Base-by-base conservation (phyloP, 371 early-diverging fungal genomes). In the Actinomucor elegans region DNA sequence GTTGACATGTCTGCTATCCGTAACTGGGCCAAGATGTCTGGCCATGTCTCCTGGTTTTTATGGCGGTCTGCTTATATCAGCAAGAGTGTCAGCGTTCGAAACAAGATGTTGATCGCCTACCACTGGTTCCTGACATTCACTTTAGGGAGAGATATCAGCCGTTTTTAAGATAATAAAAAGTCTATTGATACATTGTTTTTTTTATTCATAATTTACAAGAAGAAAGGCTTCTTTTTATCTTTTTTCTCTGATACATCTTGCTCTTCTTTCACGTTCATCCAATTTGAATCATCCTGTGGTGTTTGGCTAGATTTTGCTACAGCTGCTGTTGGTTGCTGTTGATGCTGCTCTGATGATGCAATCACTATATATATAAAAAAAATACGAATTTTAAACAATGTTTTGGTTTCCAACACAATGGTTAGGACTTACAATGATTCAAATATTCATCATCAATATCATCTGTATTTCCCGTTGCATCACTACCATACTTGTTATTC, bases 1-100 rank as follows among this genome's bases (percentile, higher is more conserved):
- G 75, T 78, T 18, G 81, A 80, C 47, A 69, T 82, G 72, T 75
- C 81, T 15, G 55, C 61, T 9, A 60, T 67, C 33, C 61, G 54
- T 49, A 48, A 62, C 27, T 64, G 62, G 23, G 74, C 72, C n/a
- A 78, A 70, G 52, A 78, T 67, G 46, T 71, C 69, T 6, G 84
- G 79, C 17, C 70, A 43, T 26, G 55, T 81, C 23, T 86, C 85
- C 6, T 91, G 83, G 91, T 41, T 80, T 40, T 67, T 91, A 29
- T 92, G 93, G 93, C 64, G 93, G 52, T 84, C 84, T 23, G 85
- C 87, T 20, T 92, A 92, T 67, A 70, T 90, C 61, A 86, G 86
- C 29, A 83, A 82, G 82, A 81, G 82, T 42, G 87, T 91, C 28
- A 84, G 80, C n/a, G 55, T 78, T 21, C 69, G 87, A 38, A 92